Evolutionary conservation across 768 basidiomycete species (phyloP), one percentile per base, ranked within the genome.

Genomic region (Psilocybe subaeruginosa): DNA sequence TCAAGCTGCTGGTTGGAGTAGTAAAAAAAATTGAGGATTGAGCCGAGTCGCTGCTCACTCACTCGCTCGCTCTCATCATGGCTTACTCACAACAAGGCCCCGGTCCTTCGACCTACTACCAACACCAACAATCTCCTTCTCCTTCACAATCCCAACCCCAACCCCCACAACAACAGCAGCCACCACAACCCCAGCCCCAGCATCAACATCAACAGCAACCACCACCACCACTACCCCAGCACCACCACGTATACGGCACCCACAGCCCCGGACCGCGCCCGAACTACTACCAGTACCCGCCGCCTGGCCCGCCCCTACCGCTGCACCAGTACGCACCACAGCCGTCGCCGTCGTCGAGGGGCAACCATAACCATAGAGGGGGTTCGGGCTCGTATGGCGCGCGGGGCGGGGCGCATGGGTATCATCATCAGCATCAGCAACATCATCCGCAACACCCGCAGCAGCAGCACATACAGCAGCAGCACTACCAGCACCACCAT

Each of bases 361-460:
- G 66, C 54, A 77, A 57, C 77, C 76, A 52, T 64, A 76, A 60
- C 16, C 73, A 77, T 68, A 45, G 80, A 72, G 66, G 79, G 8
- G 23, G 23, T 2, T 23, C 23, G 23, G 1, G 23, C 23, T 23
- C 23, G 23, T 23, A 23, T 68, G 76, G 30, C 66, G 78, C 54
- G 71, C 78, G 45, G 78, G 74, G 11, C 72, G 78, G 49, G 78
- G 74, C n/a, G 72, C 41, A 12, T 78, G 77, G 76, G 58, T 68
- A 74, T 64, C 74, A 73, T 58, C 78, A 76, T 55, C 63, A 67
- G n/a, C 64, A 67, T 47, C 61, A 33, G 16, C 51, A 53, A 23
- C 79, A 77, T 45, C 73, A 68, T 52, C 78, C 78, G 64, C 77
- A 76, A 59, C 68, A 74, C 62, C 73, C 72, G 57, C 78, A 76